Base-by-base conservation (phyloP, 2,329 filamentous ascomycete genomes). In the Nothopassalora personata region DNA sequence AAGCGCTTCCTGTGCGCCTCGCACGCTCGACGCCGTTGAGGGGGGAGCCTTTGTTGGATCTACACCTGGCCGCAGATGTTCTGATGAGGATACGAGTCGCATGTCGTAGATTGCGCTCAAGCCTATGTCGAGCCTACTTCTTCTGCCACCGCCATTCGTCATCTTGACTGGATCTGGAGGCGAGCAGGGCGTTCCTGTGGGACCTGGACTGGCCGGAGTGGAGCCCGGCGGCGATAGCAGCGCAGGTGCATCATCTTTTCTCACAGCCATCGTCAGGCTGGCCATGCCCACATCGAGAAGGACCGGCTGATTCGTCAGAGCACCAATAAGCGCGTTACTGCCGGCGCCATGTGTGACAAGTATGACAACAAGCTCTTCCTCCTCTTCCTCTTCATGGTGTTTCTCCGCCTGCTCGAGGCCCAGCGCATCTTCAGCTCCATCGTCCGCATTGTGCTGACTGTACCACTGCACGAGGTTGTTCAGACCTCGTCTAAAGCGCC, bases 281-380 rank as follows among this genome's bases (percentile, higher is more conserved):
- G 93, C 90, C 76, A 96, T 89, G 30, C 87, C 88, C 15, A 97
- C 88, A 70, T 97, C 92, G 69, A 96, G 85, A 13, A 99, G 81
- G 0, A 96, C 91, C 0, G 94, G 93, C 69, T 96, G 89, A 60
- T 93, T 89, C 0, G 92, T 95, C 64, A 99, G 83, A 28, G 91
- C 91, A 11, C 93, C 91, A 62, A 99, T 92, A 48, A 99, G 76
- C 2, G 94, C 94, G 76, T 99, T 99, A 75, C 93, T 96, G 43
- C 94, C 94, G 13, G 94, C 94, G 27, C 93, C 93, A 71, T 99
- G 94, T 0, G 94, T 96, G 23, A 99, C 89, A 7, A 99, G 77
- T 45, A 99, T 81, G 15, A 99, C 79, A 1, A 97, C 86, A 1
- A 91, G 83, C 66, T 96, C 89, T 1, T 84, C 81, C 34, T 86